phyloP scores from a whole-genome alignment of 805 yeast genomes.

The Candida sakaeoensis region DNA sequence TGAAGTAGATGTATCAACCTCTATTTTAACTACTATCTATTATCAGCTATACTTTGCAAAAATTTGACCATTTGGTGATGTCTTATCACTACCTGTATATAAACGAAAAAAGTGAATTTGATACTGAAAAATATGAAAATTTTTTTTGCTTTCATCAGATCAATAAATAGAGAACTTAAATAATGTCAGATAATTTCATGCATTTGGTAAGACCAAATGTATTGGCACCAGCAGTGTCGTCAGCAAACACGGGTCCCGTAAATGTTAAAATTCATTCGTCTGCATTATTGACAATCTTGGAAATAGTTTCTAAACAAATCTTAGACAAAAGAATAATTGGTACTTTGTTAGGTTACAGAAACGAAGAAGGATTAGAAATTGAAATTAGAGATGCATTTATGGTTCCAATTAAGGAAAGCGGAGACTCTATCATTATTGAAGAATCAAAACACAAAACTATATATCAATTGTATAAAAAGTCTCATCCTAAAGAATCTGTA shows the following conservation, averaged over 20 bases:
- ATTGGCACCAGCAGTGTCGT: conserved; percentile 39
- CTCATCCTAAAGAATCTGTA: conserved; percentile 73
- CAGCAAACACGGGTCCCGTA: conserved; percentile 46
- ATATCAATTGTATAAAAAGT: conserved; percentile 67
- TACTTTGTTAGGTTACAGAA: conserved; percentile 73
- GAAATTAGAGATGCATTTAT: conserved; percentile 74
- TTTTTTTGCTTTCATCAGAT: neutral
- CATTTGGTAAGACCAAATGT: conserved; percentile 50
- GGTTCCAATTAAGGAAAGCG: conserved; percentile 75
- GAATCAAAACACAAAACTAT: conserved; percentile 71
- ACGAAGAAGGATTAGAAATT: conserved; percentile 76
- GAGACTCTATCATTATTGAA: conserved; percentile 71
- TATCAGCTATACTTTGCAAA: no score
- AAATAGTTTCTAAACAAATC: conserved; percentile 56
- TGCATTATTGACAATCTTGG: conserved; percentile 73
- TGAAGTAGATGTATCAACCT: no score
- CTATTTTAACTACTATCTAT: no score
- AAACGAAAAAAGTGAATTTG: neutral
- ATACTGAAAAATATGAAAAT: conserved; percentile 1
- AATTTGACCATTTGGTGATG: no score
- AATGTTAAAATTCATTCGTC: conserved; percentile 59
- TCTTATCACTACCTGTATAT: conserved; percentile 5
- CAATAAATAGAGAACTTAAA: no score
- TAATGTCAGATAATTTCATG: conserved; percentile 33
- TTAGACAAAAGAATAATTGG: conserved; percentile 66